Percentiles rank a stretch among this genome's conserved stretches.
phyloP scores from a whole-genome alignment of 2,329 filamentous ascomycete genomes.

The Scedosporium boydii region DNA sequence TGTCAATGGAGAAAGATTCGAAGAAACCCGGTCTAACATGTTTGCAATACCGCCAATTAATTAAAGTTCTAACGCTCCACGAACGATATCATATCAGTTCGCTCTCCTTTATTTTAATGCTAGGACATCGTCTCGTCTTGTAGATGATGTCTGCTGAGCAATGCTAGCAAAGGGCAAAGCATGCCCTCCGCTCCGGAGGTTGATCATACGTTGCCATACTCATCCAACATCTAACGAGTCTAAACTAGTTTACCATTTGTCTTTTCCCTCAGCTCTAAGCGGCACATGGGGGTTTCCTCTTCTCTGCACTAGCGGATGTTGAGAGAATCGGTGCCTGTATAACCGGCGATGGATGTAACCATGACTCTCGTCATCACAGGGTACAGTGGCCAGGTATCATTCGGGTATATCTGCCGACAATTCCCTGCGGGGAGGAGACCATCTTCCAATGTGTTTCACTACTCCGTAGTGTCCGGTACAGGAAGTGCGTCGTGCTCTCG shows the following conservation, averaged over 20 bases:
- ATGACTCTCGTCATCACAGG: not conserved
- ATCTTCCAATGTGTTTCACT: not conserved
- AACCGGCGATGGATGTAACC: conserved; percentile 3
- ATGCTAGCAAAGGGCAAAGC: not conserved
- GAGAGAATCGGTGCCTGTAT: not conserved
- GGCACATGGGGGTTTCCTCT: not conserved
- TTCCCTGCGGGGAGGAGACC: not conserved
- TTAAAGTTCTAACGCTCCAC: not conserved
- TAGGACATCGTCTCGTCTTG: not conserved
- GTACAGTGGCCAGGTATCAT: not conserved
- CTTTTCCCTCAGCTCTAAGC: not conserved
- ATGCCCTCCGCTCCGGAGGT: not conserved
- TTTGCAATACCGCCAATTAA: not conserved
- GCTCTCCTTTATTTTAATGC: not conserved
- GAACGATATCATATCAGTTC: not conserved
- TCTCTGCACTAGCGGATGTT: not conserved
- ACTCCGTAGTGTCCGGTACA: too few relatives aligned
- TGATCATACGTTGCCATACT: not conserved
- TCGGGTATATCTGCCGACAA: not conserved
- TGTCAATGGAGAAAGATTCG: not conserved
- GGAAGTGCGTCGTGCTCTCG: too few relatives aligned
- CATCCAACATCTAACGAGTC: not conserved
- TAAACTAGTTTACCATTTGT: not conserved
- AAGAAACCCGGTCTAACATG: not conserved
- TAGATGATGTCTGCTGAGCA: not conserved